Conservation (phyloP, 495 filamentous ascomycete species). For the Talaromyces nanjingensis region DNA sequence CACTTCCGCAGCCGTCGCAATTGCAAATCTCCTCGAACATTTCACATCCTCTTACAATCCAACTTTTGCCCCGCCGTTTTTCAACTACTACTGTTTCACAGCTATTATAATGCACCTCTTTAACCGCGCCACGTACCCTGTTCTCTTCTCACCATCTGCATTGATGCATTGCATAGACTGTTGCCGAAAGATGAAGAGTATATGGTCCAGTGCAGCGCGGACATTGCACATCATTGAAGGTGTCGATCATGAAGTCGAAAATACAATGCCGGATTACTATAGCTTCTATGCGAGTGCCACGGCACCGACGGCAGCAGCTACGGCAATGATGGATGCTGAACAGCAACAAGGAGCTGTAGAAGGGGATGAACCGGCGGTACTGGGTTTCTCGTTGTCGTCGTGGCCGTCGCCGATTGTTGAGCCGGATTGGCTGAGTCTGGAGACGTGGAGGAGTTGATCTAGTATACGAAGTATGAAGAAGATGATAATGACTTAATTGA, state of each 20-base stretch:
- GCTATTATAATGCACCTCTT: conserved; percentile 3
- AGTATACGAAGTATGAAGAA: background rate
- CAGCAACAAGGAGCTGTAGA: background rate
- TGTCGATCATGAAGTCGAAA: conserved; percentile 1
- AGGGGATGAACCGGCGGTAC: background rate
- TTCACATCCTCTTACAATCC: background rate
- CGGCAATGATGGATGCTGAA: background rate
- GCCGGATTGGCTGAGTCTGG: background rate
- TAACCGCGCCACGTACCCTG: background rate
- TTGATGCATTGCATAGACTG: conserved; percentile 3
- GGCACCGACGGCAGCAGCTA: background rate
- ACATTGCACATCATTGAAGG: background rate
- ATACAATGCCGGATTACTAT: background rate
- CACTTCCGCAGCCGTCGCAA: background rate
- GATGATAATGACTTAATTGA: background rate
- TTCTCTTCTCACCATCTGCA: background rate
- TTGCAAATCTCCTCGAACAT: background rate
- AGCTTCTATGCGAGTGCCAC: background rate
- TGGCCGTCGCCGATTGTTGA: conserved; percentile 1
- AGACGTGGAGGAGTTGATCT: background rate
- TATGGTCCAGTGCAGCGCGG: conserved; percentile 4
- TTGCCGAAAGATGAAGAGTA: conserved; percentile 4
- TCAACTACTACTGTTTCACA: conserved; percentile 5
- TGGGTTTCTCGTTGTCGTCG: background rate
- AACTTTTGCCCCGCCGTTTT: background rate